These are phyloP conservation scores for Vitis hybrid DNA, from an alignment of 177 flowering plant genomes.

Conservation along the genomic window DNA sequence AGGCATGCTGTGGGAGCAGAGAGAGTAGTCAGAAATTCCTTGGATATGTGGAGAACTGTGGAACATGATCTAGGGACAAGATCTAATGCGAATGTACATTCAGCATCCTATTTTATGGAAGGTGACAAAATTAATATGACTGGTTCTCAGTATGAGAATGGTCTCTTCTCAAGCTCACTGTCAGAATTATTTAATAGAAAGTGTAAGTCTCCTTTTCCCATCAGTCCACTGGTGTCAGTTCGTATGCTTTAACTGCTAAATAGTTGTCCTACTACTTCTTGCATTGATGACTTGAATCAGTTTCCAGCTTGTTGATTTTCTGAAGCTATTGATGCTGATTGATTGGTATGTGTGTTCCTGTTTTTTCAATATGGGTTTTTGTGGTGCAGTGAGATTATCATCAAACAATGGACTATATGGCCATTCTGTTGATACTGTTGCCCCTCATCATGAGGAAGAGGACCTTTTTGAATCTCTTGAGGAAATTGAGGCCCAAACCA, in stretches of 20 bases:
- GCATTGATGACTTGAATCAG: neutral
- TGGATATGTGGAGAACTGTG: slow-evolving; percentile 26
- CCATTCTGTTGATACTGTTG: slow-evolving; percentile 51
- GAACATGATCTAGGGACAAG: slow-evolving; percentile 32
- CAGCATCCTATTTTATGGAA: slow-evolving; percentile 36
- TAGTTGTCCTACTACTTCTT: no score
- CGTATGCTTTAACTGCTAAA: no score
- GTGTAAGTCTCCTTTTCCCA: slow-evolving; percentile 41
- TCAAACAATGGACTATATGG: slow-evolving; percentile 38
- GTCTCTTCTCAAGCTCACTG: slow-evolving; percentile 72
- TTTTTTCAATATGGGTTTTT: slow-evolving; percentile 8
- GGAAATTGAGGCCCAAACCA: slow-evolving; percentile 91
- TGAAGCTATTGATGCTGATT: slow-evolving; percentile 3
- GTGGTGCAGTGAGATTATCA: slow-evolving; percentile 65
- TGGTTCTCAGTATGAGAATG: slow-evolving; percentile 49
- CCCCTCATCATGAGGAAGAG: slow-evolving; percentile 56
- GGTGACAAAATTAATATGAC: slow-evolving; percentile 30
- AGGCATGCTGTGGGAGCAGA: slow-evolving; percentile 42
- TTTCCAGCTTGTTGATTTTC: slow-evolving; percentile 3
- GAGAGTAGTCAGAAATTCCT: slow-evolving; percentile 37
- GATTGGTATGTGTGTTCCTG: neutral
- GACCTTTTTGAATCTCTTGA: slow-evolving; percentile 69
- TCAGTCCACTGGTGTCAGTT: neutral
- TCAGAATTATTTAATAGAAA: slow-evolving; percentile 53
- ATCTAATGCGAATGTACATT: slow-evolving; percentile 28